These are phyloP conservation scores for Aspergillus sp. DNA, from an alignment of 2,329 filamentous ascomycete species.

Conservation along the genomic window DNA sequence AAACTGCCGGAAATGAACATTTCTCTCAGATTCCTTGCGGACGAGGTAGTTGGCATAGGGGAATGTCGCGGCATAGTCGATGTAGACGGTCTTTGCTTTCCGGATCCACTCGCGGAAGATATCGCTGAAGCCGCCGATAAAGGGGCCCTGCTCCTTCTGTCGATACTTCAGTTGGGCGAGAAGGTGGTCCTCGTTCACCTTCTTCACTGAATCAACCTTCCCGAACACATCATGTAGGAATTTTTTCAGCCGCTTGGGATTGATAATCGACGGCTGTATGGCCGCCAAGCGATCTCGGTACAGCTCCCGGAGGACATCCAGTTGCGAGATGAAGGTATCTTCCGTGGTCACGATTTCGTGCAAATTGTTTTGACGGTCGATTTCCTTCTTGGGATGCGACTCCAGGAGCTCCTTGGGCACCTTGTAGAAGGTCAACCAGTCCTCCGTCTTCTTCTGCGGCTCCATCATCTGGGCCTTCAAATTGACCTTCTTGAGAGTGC, in stretches of 20 bases:
- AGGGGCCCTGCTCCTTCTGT: conserved; percentile 94
- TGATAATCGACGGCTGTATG: conserved; percentile 76
- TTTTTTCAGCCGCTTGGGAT: conserved; percentile 71
- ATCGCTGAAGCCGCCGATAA: conserved; percentile 90
- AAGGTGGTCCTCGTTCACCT: conserved; percentile 89
- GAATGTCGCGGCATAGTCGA: conserved; percentile 87
- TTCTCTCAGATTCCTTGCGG: conserved; percentile 78
- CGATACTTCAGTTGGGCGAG: conserved; percentile 93
- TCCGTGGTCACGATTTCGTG: conserved; percentile 95
- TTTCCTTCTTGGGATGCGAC: conserved; percentile 74
- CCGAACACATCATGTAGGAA: conserved; percentile 88
- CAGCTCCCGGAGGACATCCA: conserved; percentile 79
- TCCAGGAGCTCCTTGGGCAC: conserved; percentile 75
- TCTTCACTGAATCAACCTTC: conserved; percentile 81
- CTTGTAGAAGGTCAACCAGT: conserved; percentile 89
- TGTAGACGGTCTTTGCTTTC: conserved; percentile 83
- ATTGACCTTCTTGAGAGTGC: conserved; percentile 93
- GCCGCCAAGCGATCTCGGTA: conserved; percentile 78
- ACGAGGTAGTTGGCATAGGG: conserved; percentile 81
- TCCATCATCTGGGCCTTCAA: conserved; percentile 71
- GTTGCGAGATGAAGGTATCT: conserved; percentile 83
- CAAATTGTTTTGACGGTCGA: conserved; percentile 88
- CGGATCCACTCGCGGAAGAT: conserved; percentile 98
- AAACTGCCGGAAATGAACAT: conserved; percentile 83
- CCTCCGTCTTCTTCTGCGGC: conserved; percentile 67